phyloP scores from a whole-genome alignment of 345 rosid genomes.

The Populus davidiana region DNA sequence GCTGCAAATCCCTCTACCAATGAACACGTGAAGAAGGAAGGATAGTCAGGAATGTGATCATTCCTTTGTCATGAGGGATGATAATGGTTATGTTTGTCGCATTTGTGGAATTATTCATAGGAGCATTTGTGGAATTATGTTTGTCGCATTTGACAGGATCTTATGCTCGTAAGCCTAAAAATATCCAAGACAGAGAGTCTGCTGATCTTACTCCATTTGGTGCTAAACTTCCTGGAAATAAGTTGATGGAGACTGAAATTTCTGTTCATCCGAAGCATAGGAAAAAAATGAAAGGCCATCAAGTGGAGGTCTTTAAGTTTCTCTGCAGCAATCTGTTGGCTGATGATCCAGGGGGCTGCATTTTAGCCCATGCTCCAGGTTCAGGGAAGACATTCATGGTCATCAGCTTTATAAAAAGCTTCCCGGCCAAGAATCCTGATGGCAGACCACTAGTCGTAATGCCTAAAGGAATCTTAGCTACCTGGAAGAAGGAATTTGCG shows the following conservation, averaged over 20 bases:
- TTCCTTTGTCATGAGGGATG: no score
- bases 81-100: no score
- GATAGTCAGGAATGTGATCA: no score
- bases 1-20: no score
- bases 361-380: slow-evolving; percentile 86
- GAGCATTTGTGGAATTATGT: no score
- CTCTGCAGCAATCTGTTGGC: slow-evolving; percentile 54
- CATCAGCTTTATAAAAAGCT: slow-evolving; percentile 71
- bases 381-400: slow-evolving; percentile 84
- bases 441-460: slow-evolving; percentile 68
- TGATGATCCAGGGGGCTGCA: slow-evolving; percentile 75
- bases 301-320: slow-evolving; percentile 65
- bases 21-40: no score
- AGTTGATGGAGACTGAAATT: slow-evolving; percentile 47
- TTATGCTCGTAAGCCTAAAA: no score
- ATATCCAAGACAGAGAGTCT: no score
- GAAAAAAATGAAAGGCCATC: slow-evolving; percentile 76
- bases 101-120: no score
- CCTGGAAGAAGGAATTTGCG: slow-evolving; percentile 72
- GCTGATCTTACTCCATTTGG: slow-evolving; percentile 7
- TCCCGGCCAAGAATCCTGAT: slow-evolving; percentile 58
- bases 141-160: no score
- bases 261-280: slow-evolving; percentile 67
- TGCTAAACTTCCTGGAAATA: slow-evolving; percentile 43
- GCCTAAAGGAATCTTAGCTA: slow-evolving; percentile 65